Conservation (phyloP, 306 rosid species). For the Luffa acutangula region DNA sequence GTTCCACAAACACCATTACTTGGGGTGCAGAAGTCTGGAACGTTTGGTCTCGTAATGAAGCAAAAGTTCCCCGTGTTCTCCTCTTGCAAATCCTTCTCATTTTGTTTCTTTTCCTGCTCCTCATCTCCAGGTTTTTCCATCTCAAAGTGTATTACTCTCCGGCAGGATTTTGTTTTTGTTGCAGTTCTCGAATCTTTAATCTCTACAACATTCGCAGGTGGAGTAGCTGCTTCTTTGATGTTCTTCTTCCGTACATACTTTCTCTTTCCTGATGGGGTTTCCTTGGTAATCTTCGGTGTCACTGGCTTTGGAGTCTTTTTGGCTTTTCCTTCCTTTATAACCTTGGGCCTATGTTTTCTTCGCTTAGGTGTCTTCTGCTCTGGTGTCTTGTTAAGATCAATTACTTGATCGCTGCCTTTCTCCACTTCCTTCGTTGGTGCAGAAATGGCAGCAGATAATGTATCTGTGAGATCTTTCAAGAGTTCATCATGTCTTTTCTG, state of each 20-base stretch:
- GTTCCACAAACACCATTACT: constrained; percentile 13
- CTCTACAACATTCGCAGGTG: constrained; percentile 24
- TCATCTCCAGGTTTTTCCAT: constrained; percentile 27
- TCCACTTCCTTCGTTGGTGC: constrained; percentile 22
- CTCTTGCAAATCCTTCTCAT: constrained; percentile 31
- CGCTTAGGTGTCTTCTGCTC: constrained; percentile 51
- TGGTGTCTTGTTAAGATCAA: constrained; percentile 73
- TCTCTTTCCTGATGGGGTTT: constrained; percentile 45
- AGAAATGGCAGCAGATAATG: constrained; percentile 48
- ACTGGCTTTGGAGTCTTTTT: constrained; percentile 39
- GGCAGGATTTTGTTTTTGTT: constrained; percentile 39
- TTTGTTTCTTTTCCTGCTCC: constrained; percentile 18
- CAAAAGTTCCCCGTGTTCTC: constrained; percentile 17
- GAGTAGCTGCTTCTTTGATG: constrained; percentile 31
- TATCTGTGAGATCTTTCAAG: constrained; percentile 47
- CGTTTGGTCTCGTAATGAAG: constrained; percentile 20
- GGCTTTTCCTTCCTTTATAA: constrained; percentile 55
- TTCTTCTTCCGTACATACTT: constrained; percentile 36
- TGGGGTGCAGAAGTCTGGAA: constrained; percentile 15
- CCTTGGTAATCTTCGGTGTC: constrained; percentile 29
- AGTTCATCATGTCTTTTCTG: constrained; percentile 35
- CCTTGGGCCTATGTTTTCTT: constrained; percentile 91
- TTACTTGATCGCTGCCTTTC: constrained; percentile 22
- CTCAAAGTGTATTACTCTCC: constrained; percentile 53
- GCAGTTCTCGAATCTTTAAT: constrained; percentile 13